Evolutionary conservation across 2,329 filamentous ascomycete species (phyloP), one percentile per base, ranked within the genome.

Genomic region (Coniochaeta prunicola): DNA sequence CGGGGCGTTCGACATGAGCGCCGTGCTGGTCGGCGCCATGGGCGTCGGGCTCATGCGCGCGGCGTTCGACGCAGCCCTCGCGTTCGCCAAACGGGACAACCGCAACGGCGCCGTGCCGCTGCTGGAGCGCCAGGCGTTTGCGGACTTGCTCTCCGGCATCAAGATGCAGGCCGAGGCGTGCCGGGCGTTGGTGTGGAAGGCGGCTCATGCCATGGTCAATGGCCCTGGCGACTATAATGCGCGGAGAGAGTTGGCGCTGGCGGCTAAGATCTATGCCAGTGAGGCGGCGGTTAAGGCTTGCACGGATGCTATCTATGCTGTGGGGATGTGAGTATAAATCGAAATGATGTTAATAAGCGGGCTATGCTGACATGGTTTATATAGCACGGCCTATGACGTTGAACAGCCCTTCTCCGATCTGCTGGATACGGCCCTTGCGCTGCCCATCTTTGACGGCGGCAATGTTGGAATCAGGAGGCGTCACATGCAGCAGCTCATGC

Each of bases 11-110:
- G 76, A 76, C 4, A 58, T 61, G 13, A 71, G 64, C 21, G 80
- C 79, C 1, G 75, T 76, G 1, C 69, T 84, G 0, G 80, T 83
- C 0, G 80, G 80, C 1, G 80, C 80, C 2, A 83, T 84, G 76
- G 73, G 73, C 10, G 77, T 80, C 0, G 79, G 80, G 2, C 69
- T 84, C 42, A 81, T 82, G 78, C 74, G 81, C 0, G 74, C 77
- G 0, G 74, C 76, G 0, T 84, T 84, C 61, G 80, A 82, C 15
- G 74, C 74, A 0, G 80, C 79, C 1, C 67, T 84, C 1, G 62
- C 64, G 1, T 84, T 82, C 61, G 78, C 78, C 2, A 80, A 78
- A 63, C 57, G 57, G 0, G 75, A 83, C n/a, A 63, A 67, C 1
- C 70, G 80, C 1, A 71, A 77, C 17, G 80, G 80, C 2, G 73